These are phyloP conservation scores for Tulasnella sp. DNA, from an alignment of 768 basidiomycete species.

Conservation along the genomic window DNA sequence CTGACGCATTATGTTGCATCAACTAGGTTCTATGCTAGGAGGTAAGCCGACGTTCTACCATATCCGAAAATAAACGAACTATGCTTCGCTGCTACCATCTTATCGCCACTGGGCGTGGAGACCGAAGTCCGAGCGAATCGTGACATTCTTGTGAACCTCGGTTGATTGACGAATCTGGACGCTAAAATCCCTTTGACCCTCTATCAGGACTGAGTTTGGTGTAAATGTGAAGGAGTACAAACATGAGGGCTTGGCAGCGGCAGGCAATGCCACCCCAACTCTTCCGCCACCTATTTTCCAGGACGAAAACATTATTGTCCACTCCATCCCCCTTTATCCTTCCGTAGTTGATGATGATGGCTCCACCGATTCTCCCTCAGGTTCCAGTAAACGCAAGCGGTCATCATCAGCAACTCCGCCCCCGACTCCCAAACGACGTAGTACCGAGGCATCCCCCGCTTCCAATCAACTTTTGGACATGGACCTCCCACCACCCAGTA, in stretches of 20 bases:
- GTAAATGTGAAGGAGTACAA: constrained; percentile 43
- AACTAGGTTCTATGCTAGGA: constrained; percentile 56
- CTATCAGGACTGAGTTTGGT: constrained; percentile 30
- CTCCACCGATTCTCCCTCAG: neutral
- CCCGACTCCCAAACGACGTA: constrained; percentile 7
- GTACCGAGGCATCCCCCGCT: neutral
- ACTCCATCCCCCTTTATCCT: constrained; percentile 45
- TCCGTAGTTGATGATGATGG: neutral
- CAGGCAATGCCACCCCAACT: constrained; percentile 22
- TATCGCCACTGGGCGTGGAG: neutral
- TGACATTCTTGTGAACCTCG: constrained; percentile 9
- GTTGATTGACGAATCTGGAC: neutral
- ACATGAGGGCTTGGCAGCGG: constrained; percentile 36
- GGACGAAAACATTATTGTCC: constrained; percentile 59
- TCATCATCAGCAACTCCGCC: constrained; percentile 23
- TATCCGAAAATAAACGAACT: neutral
- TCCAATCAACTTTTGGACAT: neutral
- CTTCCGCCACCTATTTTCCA: constrained; percentile 43
- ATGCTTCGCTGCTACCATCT: neutral
- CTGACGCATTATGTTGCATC: constrained; percentile 62
- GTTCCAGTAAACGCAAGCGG: constrained; percentile 28
- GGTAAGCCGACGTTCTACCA: constrained; percentile 38
- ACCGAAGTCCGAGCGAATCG: neutral
- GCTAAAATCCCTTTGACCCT: neutral
- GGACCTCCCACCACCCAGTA: neutral